Percentiles rank a stretch among this genome's conserved stretches.
These are phyloP conservation scores for Podospora pseudocomata DNA, from an alignment of 495 filamentous ascomycete genomes.

Conservation along the genomic window DNA sequence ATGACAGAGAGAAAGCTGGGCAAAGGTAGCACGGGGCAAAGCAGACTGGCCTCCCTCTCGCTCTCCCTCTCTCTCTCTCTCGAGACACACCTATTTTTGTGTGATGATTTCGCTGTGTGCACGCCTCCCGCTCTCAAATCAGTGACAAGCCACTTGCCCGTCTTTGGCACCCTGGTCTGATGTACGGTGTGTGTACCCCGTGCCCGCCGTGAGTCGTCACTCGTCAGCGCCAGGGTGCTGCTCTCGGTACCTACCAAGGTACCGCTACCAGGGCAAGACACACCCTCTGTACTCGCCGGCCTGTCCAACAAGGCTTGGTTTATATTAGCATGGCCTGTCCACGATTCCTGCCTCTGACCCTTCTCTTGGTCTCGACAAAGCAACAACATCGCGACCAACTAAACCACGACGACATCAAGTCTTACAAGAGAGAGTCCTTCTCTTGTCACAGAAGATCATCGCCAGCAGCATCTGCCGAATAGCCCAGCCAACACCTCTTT, in stretches of 20 bases:
- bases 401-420: conserved; percentile 35
- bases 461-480: conserved; percentile 36
- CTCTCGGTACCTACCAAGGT: conserved; percentile 13
- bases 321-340: conserved; percentile 20
- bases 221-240: conserved; percentile 3
- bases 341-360: conserved; percentile 22
- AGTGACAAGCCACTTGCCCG: not conserved
- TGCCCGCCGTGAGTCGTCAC: conserved; percentile 3
- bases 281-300: not conserved
- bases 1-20: not conserved
- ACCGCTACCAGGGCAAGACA: not conserved
- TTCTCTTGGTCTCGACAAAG: conserved; percentile 40
- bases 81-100: too few species aligned
- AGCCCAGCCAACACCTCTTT: conserved; percentile 30
- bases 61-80: too few species aligned
- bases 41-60: too few species aligned
- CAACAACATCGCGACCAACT: conserved; percentile 43
- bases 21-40: not conserved
- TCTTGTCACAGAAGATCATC: conserved; percentile 54
- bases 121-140: too few species aligned
- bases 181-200: not conserved
- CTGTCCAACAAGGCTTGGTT: conserved; percentile 19
- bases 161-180: conserved; percentile 2
- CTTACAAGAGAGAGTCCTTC: conserved; percentile 46
- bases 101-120: too few species aligned